Conservation (phyloP, 1,139 yeast species). For the Zygosaccharomyces sapae region DNA sequence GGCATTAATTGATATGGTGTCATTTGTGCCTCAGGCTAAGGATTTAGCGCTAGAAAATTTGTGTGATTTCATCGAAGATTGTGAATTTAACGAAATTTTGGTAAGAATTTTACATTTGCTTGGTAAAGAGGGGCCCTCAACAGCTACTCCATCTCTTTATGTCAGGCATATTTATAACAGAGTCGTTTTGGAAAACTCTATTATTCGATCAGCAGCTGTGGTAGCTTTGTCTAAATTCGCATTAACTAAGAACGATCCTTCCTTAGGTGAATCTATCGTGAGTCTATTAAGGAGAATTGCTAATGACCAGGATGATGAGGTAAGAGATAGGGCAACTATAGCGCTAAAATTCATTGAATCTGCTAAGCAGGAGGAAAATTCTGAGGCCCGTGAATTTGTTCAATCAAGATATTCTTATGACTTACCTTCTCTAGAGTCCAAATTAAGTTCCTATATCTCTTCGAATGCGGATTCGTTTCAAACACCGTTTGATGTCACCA, state of each 20-base stretch:
- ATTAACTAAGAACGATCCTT: conserved; percentile 61
- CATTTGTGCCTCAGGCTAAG: conserved; percentile 81
- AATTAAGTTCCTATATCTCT: conserved; percentile 68
- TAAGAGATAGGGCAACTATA: conserved; percentile 94
- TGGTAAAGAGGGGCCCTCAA: conserved; percentile 91
- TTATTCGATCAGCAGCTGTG: conserved; percentile 93
- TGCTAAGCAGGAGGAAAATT: conserved; percentile 42
- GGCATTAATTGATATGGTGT: conserved; percentile 85
- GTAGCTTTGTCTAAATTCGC: conserved; percentile 90
- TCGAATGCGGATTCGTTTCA: conserved; percentile 56
- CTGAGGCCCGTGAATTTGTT: conserved; percentile 46
- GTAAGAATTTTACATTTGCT: conserved; percentile 86
- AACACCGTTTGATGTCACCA: conserved; percentile 64
- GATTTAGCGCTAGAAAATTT: conserved; percentile 81
- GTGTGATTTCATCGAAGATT: conserved; percentile 97
- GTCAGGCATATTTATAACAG: conserved; percentile 96
- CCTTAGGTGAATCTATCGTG: conserved; percentile 63
- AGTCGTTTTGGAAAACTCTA: conserved; percentile 90
- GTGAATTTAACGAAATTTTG: conserved; percentile 90
- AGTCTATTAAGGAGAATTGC: conserved; percentile 73
- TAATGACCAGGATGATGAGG: conserved; percentile 91
- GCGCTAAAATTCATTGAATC: conserved; percentile 63
- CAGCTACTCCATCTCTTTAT: conserved; percentile 81
- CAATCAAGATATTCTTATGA: conserved; percentile 70
- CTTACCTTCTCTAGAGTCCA: conserved; percentile 69